Evolutionary conservation across 495 filamentous ascomycete species (phyloP).

Genomic region (Aspergillus sclerotiicarbonarius): DNA sequence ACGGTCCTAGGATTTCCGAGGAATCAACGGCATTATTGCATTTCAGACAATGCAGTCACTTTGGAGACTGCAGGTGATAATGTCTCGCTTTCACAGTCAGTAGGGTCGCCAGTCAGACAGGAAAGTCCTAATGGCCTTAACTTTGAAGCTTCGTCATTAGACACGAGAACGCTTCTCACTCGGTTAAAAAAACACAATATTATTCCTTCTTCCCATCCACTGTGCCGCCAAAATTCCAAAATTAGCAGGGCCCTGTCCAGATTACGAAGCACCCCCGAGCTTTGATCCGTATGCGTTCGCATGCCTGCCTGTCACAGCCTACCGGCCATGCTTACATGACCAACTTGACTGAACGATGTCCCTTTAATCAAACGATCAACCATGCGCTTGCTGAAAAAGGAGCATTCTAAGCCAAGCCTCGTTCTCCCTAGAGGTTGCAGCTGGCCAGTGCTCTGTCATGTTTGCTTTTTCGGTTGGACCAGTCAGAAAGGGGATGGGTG

Average conservation of each 20-base stretch:
- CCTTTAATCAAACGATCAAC: conserved; percentile 13
- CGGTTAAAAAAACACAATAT: background rate
- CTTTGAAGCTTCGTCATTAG: background rate
- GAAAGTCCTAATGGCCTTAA: background rate
- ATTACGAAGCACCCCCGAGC: background rate
- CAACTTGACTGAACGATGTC: background rate
- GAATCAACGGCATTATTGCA: conserved; percentile 16
- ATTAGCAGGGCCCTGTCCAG: background rate
- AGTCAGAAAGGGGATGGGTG: conserved; percentile 1
- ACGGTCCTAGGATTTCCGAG: conserved; percentile 6
- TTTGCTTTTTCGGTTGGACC: conserved; percentile 3
- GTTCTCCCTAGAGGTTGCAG: conserved; percentile 4
- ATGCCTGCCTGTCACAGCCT: conserved; percentile 10
- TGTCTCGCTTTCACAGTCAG: background rate
- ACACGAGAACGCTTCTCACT: background rate
- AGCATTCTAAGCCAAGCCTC: conserved; percentile 10
- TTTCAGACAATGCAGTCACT: background rate
- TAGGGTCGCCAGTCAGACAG: background rate
- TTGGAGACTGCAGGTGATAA: background rate
- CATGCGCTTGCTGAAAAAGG: conserved; percentile 4
- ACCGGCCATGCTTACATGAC: conserved; percentile 8
- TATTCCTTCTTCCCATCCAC: background rate
- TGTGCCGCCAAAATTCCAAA: background rate
- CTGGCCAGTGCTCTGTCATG: background rate
- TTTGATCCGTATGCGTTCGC: conserved; percentile 1